These are phyloP conservation scores for Mallotus japonicus DNA, from an alignment of 441 rosid species.

Conservation along the genomic window DNA sequence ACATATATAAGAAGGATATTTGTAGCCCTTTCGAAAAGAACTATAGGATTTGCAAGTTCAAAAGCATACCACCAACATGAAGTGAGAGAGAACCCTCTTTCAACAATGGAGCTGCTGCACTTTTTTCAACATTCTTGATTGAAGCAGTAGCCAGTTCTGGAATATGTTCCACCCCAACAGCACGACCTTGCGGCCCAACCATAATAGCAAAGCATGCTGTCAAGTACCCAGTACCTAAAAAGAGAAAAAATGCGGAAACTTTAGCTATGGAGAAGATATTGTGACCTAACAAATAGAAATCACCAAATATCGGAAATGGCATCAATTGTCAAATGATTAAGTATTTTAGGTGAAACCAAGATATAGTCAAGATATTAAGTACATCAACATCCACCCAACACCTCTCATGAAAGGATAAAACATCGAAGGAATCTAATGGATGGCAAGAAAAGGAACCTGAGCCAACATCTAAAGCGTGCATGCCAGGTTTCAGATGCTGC, in stretches of 20 bases:
- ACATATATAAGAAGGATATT: background rate
- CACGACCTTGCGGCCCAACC: constrained; percentile 87
- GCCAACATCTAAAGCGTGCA: constrained; percentile 91
- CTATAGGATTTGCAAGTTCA: background rate
- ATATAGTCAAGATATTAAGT: background rate
- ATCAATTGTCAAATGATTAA: background rate
- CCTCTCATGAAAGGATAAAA: background rate
- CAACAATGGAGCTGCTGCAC: constrained; percentile 69
- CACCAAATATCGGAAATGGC: background rate
- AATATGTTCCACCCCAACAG: constrained; percentile 85
- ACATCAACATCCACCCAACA: background rate
- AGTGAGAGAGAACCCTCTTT: constrained; percentile 69
- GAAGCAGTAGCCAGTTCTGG: constrained; percentile 73
- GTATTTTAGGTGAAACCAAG: background rate
- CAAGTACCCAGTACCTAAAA: constrained; percentile 84
- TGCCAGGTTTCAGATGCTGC: constrained; percentile 76
- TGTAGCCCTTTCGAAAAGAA: background rate
- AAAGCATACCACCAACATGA: constrained; percentile 72
- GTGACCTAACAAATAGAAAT: background rate
- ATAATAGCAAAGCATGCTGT: constrained; percentile 92
- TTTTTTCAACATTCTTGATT: constrained; percentile 55
- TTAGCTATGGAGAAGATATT: background rate
- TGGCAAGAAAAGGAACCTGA: constrained; percentile 49
- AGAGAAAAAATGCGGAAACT: background rate
- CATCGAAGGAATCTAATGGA: background rate